phyloP scores from a whole-genome alignment of 2,329 filamentous ascomycete species.

The Colletotrichum noveboracense region DNA sequence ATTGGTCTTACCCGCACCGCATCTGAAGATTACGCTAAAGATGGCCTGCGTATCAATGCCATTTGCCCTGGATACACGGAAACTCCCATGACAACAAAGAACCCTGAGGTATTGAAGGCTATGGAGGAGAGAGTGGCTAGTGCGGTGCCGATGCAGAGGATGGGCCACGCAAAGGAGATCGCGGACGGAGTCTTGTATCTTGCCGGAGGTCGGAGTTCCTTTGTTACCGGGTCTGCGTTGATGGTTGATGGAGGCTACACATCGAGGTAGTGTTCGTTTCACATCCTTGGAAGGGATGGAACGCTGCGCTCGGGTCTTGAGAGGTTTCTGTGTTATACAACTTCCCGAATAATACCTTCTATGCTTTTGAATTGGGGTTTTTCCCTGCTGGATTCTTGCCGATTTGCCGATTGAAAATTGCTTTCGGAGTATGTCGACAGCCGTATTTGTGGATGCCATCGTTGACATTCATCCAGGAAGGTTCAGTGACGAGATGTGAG shows the following conservation, averaged over 20 bases:
- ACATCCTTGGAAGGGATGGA: not conserved
- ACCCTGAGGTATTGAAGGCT: constrained; percentile 29
- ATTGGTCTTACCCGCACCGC: constrained; percentile 25
- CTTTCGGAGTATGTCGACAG: not conserved
- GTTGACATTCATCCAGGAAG: not conserved
- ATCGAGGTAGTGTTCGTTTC: not conserved
- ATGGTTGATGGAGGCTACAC: constrained; percentile 19
- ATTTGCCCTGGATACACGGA: constrained; percentile 36
- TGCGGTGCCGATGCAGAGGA: constrained; percentile 31
- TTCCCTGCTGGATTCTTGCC: not conserved
- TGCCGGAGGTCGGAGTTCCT: constrained; percentile 12
- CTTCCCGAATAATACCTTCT: not conserved
- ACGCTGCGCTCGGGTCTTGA: not conserved
- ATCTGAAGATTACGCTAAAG: constrained; percentile 44
- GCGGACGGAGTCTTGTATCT: constrained; percentile 33
- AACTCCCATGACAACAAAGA: constrained; percentile 33
- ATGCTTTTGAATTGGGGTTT: not conserved
- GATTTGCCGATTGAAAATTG: not conserved
- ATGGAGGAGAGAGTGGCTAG: constrained; percentile 28
- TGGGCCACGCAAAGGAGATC: constrained; percentile 32
- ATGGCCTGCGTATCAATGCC: constrained; percentile 43
- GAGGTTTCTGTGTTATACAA: not conserved
- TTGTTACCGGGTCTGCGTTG: constrained; percentile 12
- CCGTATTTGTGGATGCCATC: not conserved
- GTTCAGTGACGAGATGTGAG: not conserved